These are phyloP conservation scores for Suillus spraguei DNA, from an alignment of 768 basidiomycete species.

Conservation along the genomic window DNA sequence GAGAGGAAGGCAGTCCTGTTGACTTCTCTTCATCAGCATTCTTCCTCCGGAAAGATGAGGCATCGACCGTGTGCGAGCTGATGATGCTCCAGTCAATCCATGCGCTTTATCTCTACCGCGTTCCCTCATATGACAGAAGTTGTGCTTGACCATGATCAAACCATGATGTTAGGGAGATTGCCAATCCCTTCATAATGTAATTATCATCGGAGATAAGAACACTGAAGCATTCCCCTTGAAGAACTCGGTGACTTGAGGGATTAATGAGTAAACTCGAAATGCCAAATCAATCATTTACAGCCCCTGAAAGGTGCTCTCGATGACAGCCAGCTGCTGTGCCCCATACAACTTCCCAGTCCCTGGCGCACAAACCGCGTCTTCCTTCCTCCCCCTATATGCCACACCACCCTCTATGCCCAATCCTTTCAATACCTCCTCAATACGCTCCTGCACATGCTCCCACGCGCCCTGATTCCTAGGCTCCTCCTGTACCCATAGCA, in stretches of 20 bases:
- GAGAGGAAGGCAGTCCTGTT: too few relatives aligned
- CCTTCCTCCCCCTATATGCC: constrained; percentile 65
- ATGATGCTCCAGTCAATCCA: too few relatives aligned
- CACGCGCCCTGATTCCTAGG: constrained; percentile 87
- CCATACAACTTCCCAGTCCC: constrained; percentile 73
- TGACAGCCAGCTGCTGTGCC: constrained; percentile 61
- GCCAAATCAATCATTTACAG: constrained; percentile 25
- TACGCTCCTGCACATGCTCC: constrained; percentile 61
- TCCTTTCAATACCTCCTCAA: constrained; percentile 51
- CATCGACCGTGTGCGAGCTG: not conserved
- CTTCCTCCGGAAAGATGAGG: not conserved
- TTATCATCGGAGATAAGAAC: not conserved
- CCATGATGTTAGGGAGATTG: constrained; percentile 3
- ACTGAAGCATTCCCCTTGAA: not conserved
- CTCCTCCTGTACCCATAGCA: constrained; percentile 83
- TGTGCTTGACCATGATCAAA: constrained; percentile 1
- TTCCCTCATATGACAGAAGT: constrained; percentile 1
- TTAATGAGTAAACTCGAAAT: not conserved
- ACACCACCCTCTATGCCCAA: constrained; percentile 39
- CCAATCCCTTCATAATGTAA: not conserved
- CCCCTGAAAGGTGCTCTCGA: constrained; percentile 59
- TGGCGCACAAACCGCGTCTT: constrained; percentile 76
- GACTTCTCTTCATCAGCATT: constrained; percentile 1
- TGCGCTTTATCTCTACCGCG: too few relatives aligned
- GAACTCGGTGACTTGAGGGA: not conserved